Conservation (phyloP, 1,284 basidiomycete species). For the Irpex lacteus region DNA sequence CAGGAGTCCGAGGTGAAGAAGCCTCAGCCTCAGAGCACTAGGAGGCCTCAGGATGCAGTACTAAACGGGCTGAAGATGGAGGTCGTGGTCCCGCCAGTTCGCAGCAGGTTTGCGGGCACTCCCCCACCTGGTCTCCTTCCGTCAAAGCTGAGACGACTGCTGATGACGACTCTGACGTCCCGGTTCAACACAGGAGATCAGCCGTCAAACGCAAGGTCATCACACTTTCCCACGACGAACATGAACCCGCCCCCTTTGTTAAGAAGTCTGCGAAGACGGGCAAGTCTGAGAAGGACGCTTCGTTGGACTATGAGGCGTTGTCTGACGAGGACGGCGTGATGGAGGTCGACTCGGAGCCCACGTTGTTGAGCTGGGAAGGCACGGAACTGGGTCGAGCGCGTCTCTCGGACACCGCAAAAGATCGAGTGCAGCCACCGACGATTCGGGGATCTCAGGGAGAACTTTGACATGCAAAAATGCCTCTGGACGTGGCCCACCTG, state of each 20-base stretch:
- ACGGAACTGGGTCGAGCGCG: too few species aligned
- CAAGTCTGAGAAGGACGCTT: conserved; percentile 23
- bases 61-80: conserved; percentile 44
- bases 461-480: too few species aligned
- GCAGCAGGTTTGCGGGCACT: conserved; percentile 16
- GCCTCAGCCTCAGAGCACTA: conserved; percentile 6
- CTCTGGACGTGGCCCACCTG: too few species aligned
- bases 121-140: conserved; percentile 19
- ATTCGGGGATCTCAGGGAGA: too few species aligned
- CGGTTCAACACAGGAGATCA: too few species aligned
- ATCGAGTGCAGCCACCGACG: too few species aligned
- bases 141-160: conserved; percentile 31
- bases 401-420: too few species aligned
- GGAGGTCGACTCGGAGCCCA: conserved; percentile 28
- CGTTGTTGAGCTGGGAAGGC: too few species aligned
- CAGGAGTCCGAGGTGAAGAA: conserved; percentile 22
- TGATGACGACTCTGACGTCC: conserved; percentile 30
- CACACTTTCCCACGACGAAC: conserved; percentile 47
- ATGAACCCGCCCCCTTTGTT: conserved; percentile 18
- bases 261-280: not conserved
- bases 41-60: conserved; percentile 29
- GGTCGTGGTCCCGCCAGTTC: conserved; percentile 43
- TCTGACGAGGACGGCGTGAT: conserved; percentile 24
- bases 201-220: conserved; percentile 19
- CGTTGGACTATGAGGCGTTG: conserved; percentile 42